phyloP scores from a whole-genome alignment of 768 basidiomycete species.

The Clathrus columnatus region DNA sequence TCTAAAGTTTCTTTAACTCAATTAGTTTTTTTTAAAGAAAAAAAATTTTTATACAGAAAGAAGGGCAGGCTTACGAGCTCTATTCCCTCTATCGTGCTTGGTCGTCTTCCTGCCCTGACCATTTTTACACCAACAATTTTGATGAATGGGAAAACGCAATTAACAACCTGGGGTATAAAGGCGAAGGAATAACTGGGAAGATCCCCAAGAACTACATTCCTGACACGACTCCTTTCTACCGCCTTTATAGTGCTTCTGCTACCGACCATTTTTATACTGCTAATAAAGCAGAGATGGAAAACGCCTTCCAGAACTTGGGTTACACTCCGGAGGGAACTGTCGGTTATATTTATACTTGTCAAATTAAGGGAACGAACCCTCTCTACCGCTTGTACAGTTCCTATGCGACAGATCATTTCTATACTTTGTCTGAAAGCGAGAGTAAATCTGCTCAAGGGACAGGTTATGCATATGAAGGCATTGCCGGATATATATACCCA shows the following conservation, averaged over 20 bases:
- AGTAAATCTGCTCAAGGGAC: neutral
- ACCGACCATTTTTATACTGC: conserved; percentile 15
- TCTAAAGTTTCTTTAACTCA: no score
- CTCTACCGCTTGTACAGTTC: conserved; percentile 12
- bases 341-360: neutral
- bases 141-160: conserved; percentile 10
- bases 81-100: no score
- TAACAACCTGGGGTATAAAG: conserved; percentile 3
- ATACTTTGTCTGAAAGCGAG: conserved; percentile 11
- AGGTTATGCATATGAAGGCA: conserved; percentile 11
- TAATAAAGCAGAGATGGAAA: conserved; percentile 3
- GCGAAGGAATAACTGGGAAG: conserved; percentile 1
- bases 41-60: no score
- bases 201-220: neutral
- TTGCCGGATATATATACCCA: conserved; percentile 6
- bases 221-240: conserved; percentile 9
- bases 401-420: conserved; percentile 12
- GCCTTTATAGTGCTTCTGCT: conserved; percentile 2
- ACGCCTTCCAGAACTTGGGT: conserved; percentile 8
- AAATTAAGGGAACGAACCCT: neutral
- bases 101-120: no score
- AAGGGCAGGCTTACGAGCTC: no score
- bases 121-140: conserved; percentile 13
- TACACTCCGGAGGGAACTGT: conserved; percentile 8
- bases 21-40: no score